These are phyloP conservation scores for Beauveria pseudobassiana DNA, from an alignment of 2,329 filamentous ascomycete species.

Conservation along the genomic window DNA sequence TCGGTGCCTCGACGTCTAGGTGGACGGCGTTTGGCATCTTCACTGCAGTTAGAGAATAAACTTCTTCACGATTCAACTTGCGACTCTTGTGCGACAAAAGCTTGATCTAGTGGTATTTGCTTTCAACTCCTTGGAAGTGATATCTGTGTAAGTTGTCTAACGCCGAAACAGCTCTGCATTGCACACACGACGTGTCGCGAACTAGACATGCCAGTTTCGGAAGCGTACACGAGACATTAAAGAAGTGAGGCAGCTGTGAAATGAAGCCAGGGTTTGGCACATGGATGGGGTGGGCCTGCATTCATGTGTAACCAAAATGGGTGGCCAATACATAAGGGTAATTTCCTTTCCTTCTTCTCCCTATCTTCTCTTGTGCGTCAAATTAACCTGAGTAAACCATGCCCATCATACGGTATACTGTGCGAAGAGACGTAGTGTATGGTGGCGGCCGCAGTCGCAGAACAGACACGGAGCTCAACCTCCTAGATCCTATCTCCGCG, in stretches of 20 bases:
- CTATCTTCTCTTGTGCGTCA: neutral
- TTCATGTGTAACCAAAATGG: neutral
- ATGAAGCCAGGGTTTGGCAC: neutral
- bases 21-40: conserved; percentile 2
- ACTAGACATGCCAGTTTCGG: neutral
- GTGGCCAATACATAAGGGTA: no score
- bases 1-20: neutral
- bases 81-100: neutral
- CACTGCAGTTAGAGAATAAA: conserved; percentile 1
- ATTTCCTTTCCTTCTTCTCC: neutral
- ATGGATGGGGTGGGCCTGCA: neutral
- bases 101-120: no score
- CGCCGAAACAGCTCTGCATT: neutral
- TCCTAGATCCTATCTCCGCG: conserved; percentile 36
- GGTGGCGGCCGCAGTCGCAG: neutral
- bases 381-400: neutral
- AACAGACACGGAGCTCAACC: conserved; percentile 20
- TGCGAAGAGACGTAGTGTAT: neutral
- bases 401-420: neutral
- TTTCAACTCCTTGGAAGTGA: neutral
- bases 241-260: neutral
- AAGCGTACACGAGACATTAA: neutral
- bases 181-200: neutral
- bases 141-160: neutral
- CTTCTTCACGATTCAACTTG: neutral